phyloP scores from a whole-genome alignment of 257 asterid species.

The Thymus mandschuricus region DNA sequence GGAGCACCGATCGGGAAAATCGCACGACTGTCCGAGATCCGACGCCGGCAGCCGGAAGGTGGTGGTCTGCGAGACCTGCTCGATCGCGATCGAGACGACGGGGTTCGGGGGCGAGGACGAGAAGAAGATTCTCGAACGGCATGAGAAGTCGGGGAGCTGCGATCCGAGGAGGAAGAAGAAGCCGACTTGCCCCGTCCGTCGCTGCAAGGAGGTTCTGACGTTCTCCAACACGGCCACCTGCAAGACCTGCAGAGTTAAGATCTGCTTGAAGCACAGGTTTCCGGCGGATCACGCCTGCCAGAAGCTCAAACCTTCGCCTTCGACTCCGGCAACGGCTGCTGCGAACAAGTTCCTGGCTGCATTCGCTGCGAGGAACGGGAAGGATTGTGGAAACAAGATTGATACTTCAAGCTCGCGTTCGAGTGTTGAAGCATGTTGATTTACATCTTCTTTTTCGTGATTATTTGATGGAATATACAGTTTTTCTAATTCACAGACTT shows the following conservation, averaged over 20 bases:
- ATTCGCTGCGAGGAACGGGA: constrained; percentile 58
- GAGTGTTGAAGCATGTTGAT: constrained; percentile 53
- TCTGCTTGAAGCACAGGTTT: constrained; percentile 84
- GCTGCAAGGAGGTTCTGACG: constrained; percentile 75
- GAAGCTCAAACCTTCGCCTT: constrained; percentile 24
- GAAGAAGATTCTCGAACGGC: constrained; percentile 56
- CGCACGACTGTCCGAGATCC: constrained; percentile 76
- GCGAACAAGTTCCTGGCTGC: constrained; percentile 60
- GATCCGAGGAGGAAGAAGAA: constrained; percentile 82
- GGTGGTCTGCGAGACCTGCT: constrained; percentile 70
- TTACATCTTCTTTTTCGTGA: neutral
- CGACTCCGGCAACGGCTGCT: neutral
- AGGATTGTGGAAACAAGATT: constrained; percentile 58
- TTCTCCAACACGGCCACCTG: constrained; percentile 84
- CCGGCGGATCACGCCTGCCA: constrained; percentile 77
- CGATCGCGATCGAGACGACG: constrained; percentile 72
- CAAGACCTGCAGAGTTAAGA: constrained; percentile 59
- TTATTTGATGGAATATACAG: neutral
- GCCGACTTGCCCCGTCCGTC: constrained; percentile 63
- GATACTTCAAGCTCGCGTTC: constrained; percentile 39
- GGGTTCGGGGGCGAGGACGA: constrained; percentile 56
- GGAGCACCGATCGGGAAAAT: constrained; percentile 75
- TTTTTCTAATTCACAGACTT: neutral
- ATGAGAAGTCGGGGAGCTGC: constrained; percentile 70
- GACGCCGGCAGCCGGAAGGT: constrained; percentile 70